Conservation (phyloP, 768 basidiomycete genomes). For the Infundibulicybe gibba region DNA sequence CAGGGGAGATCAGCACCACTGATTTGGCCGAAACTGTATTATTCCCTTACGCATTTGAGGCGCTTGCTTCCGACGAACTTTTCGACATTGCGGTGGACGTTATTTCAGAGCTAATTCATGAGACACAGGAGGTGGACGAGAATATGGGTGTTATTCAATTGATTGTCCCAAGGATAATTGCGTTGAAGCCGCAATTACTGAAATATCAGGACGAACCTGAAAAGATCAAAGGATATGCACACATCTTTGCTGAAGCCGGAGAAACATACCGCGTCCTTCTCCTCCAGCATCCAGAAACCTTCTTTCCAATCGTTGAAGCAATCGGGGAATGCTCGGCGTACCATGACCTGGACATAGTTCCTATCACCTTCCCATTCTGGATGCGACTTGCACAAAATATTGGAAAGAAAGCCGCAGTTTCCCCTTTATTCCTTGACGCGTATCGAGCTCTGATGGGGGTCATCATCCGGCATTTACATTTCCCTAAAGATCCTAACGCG, state of each 20-base stretch:
- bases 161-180: slow-evolving; percentile 84
- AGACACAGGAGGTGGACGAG: slow-evolving; percentile 96
- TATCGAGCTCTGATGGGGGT: slow-evolving; percentile 82
- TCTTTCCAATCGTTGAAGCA: slow-evolving; percentile 93
- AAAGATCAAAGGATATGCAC: slow-evolving; percentile 83
- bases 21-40: slow-evolving; percentile 74
- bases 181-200: slow-evolving; percentile 58
- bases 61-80: slow-evolving; percentile 78
- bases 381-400: slow-evolving; percentile 92
- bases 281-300: slow-evolving; percentile 85
- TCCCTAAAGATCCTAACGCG: slow-evolving; percentile 67
- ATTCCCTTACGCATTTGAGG: slow-evolving; percentile 79
- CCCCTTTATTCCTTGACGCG: slow-evolving; percentile 77
- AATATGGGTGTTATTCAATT: slow-evolving; percentile 86
- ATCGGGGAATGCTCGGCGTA: slow-evolving; percentile 93
- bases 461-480: slow-evolving; percentile 88
- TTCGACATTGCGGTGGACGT: slow-evolving; percentile 93
- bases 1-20: slow-evolving; percentile 73
- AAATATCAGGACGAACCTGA: slow-evolving; percentile 76
- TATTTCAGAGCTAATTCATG: slow-evolving; percentile 93
- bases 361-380: slow-evolving; percentile 99
- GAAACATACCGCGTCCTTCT: slow-evolving; percentile 92
- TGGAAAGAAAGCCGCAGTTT: slow-evolving; percentile 67
- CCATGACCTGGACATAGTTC: slow-evolving; percentile 91
- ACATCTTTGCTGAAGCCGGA: slow-evolving; percentile 95